A percentile compares a stretch with the other conserved stretches of the same genome.
phyloP scores from a whole-genome alignment of 164 flowering plant genomes.

The Warburgia ugandensis region DNA sequence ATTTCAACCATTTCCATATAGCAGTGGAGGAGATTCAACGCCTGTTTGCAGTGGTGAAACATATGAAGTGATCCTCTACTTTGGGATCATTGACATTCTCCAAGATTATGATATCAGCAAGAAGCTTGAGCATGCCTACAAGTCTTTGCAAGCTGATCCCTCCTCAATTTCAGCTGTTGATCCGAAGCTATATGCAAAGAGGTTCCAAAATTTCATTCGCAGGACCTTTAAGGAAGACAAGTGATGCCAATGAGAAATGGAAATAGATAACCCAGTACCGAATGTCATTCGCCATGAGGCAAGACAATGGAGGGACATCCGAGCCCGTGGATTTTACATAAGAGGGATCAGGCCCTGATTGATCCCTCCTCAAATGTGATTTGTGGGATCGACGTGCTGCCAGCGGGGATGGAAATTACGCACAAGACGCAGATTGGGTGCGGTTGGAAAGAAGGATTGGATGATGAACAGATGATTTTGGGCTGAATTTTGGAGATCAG shows the following conservation, averaged over 20 bases:
- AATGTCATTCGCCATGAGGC: no score
- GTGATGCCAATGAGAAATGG: constrained; percentile 4
- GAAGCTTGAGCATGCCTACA: constrained; percentile 84
- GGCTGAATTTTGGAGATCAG: constrained; percentile 15
- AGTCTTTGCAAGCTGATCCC: constrained; percentile 75
- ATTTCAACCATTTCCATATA: background rate
- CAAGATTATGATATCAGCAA: constrained; percentile 33
- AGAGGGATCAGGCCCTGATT: no score
- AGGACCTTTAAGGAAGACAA: constrained; percentile 64
- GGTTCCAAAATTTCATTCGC: constrained; percentile 69
- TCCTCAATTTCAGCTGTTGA: constrained; percentile 82
- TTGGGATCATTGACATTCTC: constrained; percentile 37
- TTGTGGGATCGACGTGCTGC: no score
- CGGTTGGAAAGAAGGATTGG: background rate
- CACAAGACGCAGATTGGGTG: no score
- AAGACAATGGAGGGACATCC: no score
- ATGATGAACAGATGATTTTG: background rate
- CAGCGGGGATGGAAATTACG: no score
- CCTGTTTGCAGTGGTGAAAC: constrained; percentile 19
- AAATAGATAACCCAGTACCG: no score
- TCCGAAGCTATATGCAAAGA: constrained; percentile 79
- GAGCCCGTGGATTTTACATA: no score
- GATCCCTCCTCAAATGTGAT: no score
- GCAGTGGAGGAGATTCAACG: constrained; percentile 12
- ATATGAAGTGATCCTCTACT: constrained; percentile 20